Base-by-base conservation (phyloP, 2,329 filamentous ascomycete species). In the Diaporthe australafricana region DNA sequence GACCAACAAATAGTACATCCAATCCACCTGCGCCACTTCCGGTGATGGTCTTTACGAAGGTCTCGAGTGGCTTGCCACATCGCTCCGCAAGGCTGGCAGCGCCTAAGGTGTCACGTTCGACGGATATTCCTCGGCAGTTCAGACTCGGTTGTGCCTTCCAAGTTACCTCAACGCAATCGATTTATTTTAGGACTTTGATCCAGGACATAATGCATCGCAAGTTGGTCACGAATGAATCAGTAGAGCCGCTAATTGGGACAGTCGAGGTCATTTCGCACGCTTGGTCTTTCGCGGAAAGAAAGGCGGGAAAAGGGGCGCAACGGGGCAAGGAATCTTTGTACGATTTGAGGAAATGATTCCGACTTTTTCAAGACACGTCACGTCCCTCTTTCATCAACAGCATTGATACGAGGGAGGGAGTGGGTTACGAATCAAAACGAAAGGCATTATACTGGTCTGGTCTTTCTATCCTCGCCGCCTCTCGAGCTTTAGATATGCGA, bases 31-130 rank as follows among this genome's bases (percentile, higher is more conserved):
- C 88, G 96, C 96, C 84, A 98, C 96, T 79, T 98, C 95, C 77
- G 96, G 96, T 90, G 96, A 98, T 86, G 96, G 96, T 94, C 93
- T 98, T 81, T 98, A 98, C 87, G 96, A 98, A 88, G 96, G 96
- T 92, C 94, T 98, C 81, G 95, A 96, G 88, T 96, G 94, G 93
- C 91, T 95, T 81, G 92, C 93, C 84, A 92, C 90, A 84, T 93
- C 93, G 81, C 91, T 96, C 84, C 91, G 92, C 85, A 95, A 95
- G 90, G 87, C 89, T 80, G 88, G 88, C 86, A 89, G 84, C 66
- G 66, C 66, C 66, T 91, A 91, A 86, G 87, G 79, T 78, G 76
- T 74, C 75, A 74, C 75, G 77, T 75, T 76, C 74, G 75, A 76
- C 78, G 76, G 77, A 78, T 77, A 75, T 83, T 79, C 78, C 77